Conservation (phyloP, 106 monocot genomes). For the Phalaenopsis equestris region DNA sequence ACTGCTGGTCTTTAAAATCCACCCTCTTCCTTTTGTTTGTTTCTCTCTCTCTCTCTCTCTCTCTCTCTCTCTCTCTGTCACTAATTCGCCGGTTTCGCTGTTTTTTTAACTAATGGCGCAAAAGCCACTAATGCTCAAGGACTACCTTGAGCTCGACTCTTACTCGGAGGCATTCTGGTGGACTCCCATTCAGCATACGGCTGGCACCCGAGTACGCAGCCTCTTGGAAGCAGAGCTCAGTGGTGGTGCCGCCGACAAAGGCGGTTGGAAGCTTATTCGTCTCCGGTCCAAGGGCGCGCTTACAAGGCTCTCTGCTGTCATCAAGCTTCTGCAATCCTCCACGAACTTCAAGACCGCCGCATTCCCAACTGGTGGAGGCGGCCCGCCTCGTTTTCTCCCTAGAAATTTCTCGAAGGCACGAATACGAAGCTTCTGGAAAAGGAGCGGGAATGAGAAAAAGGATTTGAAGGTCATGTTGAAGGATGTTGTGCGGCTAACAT, state of each 20-base stretch:
- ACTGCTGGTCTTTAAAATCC: neutral
- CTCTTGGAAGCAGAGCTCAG: conserved; percentile 23
- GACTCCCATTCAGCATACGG: conserved; percentile 1
- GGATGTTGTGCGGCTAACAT: neutral
- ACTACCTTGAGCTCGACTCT: conserved; percentile 31
- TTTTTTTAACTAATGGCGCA: neutral
- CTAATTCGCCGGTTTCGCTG: neutral
- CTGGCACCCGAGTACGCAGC: conserved; percentile 14
- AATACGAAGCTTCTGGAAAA: conserved; percentile 19
- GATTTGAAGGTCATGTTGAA: neutral
- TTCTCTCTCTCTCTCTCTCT: too few relatives aligned
- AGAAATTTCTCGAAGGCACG: conserved; percentile 20
- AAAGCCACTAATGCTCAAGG: conserved; percentile 29
- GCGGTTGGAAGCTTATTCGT: neutral
- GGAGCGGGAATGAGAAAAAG: neutral
- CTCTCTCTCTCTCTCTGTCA: neutral
- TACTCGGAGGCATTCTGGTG: conserved; percentile 4
- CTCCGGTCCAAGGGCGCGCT: neutral
- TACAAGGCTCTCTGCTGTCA: conserved; percentile 16
- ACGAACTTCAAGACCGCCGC: neutral
- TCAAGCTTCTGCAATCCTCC: conserved; percentile 9
- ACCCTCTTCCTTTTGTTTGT: neutral
- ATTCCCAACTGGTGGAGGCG: neutral
- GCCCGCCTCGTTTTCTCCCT: neutral
- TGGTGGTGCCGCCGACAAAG: conserved; percentile 1